Conservation (phyloP, 352 stramenopile genomes). For the Globisporangium emineosum region DNA sequence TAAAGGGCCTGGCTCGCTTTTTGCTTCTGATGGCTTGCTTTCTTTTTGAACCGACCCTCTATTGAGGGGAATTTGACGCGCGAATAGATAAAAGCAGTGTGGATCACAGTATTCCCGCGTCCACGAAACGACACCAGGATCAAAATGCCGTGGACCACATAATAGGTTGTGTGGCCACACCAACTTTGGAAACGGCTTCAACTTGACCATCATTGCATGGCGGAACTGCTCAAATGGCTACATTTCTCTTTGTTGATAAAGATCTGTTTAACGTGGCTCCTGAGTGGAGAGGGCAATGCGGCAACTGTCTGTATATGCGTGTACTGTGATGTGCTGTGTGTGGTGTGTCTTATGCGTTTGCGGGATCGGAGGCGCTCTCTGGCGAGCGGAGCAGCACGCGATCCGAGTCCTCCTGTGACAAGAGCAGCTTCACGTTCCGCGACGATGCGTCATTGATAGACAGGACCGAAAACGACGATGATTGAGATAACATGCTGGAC, state of each 20-base stretch:
- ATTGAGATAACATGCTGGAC: neutral
- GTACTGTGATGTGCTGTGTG: too few relatives aligned
- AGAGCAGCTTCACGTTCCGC: conserved; percentile 5
- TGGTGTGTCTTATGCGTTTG: neutral
- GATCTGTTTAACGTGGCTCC: neutral
- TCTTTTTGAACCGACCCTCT: neutral
- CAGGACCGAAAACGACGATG: conserved; percentile 1
- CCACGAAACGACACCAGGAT: conserved; percentile 1
- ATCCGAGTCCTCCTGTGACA: conserved; percentile 9
- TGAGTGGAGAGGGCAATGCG: neutral
- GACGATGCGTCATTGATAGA: neutral
- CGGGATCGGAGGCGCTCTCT: neutral
- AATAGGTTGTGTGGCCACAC: neutral
- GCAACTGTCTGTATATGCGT: neutral
- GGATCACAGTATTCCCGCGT: neutral
- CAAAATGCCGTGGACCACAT: neutral
- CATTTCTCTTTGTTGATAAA: too few relatives aligned
- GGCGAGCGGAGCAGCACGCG: conserved; percentile 8
- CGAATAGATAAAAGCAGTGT: conserved; percentile 7
- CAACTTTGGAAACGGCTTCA: neutral
- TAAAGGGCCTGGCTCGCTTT: neutral
- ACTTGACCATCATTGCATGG: neutral
- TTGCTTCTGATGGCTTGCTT: neutral
- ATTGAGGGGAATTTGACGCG: neutral
- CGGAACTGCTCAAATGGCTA: neutral